A percentile compares a stretch with the other conserved stretches of the same genome.
These are phyloP conservation scores for Pseudonitzschia pungens DNA, from an alignment of 108 stramenopile species.

Conservation along the genomic window DNA sequence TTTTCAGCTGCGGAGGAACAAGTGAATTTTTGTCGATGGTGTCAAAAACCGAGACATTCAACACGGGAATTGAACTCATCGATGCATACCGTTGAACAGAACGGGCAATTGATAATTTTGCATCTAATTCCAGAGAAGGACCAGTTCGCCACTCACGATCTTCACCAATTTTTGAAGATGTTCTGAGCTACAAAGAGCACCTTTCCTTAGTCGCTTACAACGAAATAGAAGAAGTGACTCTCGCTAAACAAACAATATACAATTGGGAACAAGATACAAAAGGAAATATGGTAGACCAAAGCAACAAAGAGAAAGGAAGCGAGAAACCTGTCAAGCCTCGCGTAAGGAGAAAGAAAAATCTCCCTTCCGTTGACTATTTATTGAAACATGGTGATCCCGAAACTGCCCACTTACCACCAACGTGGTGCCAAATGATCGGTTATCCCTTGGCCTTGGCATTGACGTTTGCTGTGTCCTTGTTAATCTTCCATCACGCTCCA, in stretches of 20 bases:
- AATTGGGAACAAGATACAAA: not conserved
- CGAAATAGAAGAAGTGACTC: not conserved
- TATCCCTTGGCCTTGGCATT: constrained; percentile 24
- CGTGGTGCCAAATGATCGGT: constrained; percentile 1
- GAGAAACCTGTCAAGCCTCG: not conserved
- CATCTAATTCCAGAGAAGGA: too few relatives aligned
- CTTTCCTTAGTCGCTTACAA: not conserved
- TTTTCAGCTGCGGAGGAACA: too few relatives aligned
- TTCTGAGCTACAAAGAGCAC: not conserved
- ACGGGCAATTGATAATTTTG: too few relatives aligned
- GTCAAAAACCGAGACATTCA: too few relatives aligned
- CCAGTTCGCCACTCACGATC: too few relatives aligned
- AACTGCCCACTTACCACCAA: constrained; percentile 22
- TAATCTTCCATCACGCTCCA: constrained; percentile 28
- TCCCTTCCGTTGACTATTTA: constrained; percentile 18
- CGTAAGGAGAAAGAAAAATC: constrained; percentile 1
- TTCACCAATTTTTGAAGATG: too few relatives aligned
- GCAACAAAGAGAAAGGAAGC: not conserved
- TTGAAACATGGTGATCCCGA: constrained; percentile 30
- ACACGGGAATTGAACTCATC: too few relatives aligned
- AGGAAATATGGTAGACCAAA: constrained; percentile 1
- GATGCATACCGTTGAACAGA: too few relatives aligned
- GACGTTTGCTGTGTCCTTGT: constrained; percentile 15
- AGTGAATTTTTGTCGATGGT: too few relatives aligned
- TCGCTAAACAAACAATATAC: not conserved